These are phyloP conservation scores for Melastoma candidum DNA, from an alignment of 441 rosid genomes.

Conservation along the genomic window DNA sequence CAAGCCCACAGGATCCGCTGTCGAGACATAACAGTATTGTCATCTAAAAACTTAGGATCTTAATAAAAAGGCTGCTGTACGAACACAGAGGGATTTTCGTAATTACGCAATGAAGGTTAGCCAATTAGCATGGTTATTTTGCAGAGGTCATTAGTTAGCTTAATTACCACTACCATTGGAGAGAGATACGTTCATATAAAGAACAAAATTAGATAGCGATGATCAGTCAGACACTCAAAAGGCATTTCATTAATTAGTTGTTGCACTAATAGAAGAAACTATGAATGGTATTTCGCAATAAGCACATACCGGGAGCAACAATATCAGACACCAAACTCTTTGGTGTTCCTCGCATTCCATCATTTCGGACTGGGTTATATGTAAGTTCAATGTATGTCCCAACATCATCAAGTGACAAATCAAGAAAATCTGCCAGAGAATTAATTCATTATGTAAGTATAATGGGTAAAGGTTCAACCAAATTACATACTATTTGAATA, in stretches of 20 bases:
- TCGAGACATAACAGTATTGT: conserved; percentile 13
- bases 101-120: too few relatives aligned
- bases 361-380: conserved; percentile 78
- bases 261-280: neutral
- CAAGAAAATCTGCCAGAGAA: conserved; percentile 54
- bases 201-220: too few relatives aligned
- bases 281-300: neutral
- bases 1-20: conserved; percentile 94
- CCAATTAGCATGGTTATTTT: too few relatives aligned
- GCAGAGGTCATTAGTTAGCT: too few relatives aligned
- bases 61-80: too few relatives aligned
- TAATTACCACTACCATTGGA: too few relatives aligned
- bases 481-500: conserved; percentile 5
- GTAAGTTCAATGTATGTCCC: conserved; percentile 74
- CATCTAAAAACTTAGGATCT: neutral
- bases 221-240: neutral
- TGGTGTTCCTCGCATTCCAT: conserved; percentile 69
- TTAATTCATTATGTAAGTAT: conserved; percentile 2
- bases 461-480: conserved; percentile 4
- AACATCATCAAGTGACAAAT: conserved; percentile 77
- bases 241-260: neutral
- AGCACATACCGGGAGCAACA: conserved; percentile 66
- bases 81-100: too few relatives aligned
- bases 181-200: too few relatives aligned
- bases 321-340: conserved; percentile 53